phyloP scores from a whole-genome alignment of 345 rosid genomes.

The Sisymbrium altissimum region DNA sequence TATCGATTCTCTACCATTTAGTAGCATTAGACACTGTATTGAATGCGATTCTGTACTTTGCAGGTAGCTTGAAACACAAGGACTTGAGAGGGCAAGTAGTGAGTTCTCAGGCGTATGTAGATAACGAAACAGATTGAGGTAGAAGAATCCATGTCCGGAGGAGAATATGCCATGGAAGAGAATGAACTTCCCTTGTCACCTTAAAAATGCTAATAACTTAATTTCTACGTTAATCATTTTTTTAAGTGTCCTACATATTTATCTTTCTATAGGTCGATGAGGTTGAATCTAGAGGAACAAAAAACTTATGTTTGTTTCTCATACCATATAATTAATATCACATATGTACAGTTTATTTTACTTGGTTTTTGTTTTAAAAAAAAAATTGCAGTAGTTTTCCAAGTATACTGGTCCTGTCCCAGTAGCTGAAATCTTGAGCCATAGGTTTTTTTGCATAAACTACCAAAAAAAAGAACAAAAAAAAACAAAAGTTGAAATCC shows the following conservation, averaged over 20 bases:
- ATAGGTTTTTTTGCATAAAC: neutral
- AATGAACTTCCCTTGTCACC: constrained; percentile 13
- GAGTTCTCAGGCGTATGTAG: constrained; percentile 77
- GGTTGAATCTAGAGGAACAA: neutral
- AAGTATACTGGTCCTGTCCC: neutral
- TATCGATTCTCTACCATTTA: neutral
- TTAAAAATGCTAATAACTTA: neutral
- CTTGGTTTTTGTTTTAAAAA: neutral
- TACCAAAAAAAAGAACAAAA: too few relatives aligned
- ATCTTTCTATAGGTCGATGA: neutral
- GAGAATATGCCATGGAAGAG: constrained; percentile 38
- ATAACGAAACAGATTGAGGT: constrained; percentile 33
- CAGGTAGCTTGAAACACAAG: constrained; percentile 88
- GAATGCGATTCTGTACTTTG: constrained; percentile 2
- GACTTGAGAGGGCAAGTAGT: constrained; percentile 78
- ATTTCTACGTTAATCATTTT: neutral
- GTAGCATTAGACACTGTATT: neutral
- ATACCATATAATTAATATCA: neutral
- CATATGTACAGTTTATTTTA: neutral
- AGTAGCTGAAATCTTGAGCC: neutral
- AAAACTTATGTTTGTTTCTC: neutral
- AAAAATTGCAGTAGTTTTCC: neutral
- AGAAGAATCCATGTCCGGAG: constrained; percentile 21
- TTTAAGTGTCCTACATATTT: neutral
- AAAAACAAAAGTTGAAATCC: neutral